Percentiles rank a stretch among this genome's conserved stretches.
Evolutionary conservation across 345 rosid species (phyloP).

Genomic region (Euclidium syriacum): DNA sequence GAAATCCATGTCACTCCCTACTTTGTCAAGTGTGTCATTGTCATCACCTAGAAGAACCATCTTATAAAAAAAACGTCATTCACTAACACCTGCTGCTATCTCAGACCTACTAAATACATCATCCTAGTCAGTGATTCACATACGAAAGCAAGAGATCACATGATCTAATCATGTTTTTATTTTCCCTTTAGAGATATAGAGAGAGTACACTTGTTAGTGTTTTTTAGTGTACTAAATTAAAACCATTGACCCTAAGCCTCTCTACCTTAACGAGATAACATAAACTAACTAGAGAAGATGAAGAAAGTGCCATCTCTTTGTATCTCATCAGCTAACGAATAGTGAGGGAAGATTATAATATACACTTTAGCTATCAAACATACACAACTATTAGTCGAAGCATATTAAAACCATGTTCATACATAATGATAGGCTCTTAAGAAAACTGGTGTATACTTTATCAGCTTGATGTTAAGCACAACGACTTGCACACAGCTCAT

Average conservation of each 20-base stretch:
- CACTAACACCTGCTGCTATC: conserved; percentile 20
- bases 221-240: conserved; percentile 10
- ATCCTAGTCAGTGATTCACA: conserved; percentile 7
- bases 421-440: neutral
- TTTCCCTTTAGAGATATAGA: neutral
- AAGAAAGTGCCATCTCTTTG: neutral
- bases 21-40: conserved; percentile 35
- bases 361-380: neutral
- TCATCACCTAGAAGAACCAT: conserved; percentile 38
- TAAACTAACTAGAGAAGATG: conserved; percentile 4
- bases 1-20: conserved; percentile 41
- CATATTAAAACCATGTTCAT: neutral
- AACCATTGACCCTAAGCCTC: neutral
- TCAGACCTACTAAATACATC: conserved; percentile 29
- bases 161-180: conserved; percentile 26
- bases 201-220: conserved; percentile 7
- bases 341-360: neutral
- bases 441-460: neutral
- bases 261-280: conserved; percentile 20
- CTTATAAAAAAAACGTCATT: conserved; percentile 27
- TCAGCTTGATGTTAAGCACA: neutral
- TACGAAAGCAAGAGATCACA: conserved; percentile 21
- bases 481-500: neutral
- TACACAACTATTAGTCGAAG: neutral
- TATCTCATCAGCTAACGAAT: neutral